phyloP scores from a whole-genome alignment of 2,329 filamentous ascomycete genomes.

The Colletotrichum ledebouriae region DNA sequence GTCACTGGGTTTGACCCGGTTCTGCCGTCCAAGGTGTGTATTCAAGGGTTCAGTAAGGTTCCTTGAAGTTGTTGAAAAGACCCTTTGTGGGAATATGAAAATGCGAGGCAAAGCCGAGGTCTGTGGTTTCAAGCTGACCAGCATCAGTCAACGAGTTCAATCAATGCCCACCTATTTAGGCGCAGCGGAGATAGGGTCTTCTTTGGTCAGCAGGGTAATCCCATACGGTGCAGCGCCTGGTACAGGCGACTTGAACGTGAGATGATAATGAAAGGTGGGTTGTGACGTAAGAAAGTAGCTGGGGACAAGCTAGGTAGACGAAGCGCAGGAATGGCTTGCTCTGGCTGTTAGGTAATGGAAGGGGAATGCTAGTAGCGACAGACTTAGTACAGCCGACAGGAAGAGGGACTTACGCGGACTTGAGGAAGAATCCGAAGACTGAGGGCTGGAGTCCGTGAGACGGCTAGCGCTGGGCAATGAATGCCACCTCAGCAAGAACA shows the following conservation, averaged over 20 bases:
- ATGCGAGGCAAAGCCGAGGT: conserved; percentile 36
- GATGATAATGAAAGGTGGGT: conserved; percentile 21
- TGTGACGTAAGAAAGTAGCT: neutral
- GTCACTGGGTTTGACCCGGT: neutral
- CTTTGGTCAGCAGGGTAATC: conserved; percentile 39
- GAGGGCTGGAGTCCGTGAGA: conserved; percentile 9
- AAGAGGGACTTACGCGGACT: conserved; percentile 22
- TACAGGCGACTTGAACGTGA: conserved; percentile 7
- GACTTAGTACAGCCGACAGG: neutral
- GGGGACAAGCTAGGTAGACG: neutral
- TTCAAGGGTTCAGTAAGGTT: conserved; percentile 4
- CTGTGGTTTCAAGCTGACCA: conserved; percentile 39
- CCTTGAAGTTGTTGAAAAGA: conserved; percentile 13
- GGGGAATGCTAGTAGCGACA: neutral
- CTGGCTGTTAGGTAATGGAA: neutral
- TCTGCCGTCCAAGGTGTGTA: conserved; percentile 11
- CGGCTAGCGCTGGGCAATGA: conserved; percentile 23
- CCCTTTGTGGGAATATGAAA: conserved; percentile 17
- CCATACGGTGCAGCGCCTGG: conserved; percentile 3
- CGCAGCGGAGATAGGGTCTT: conserved; percentile 22
- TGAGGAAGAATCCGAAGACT: conserved; percentile 6
- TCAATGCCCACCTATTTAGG: conserved; percentile 18
- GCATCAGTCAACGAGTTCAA: conserved; percentile 38
- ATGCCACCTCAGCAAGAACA: conserved; percentile 6
- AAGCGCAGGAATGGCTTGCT: neutral